Evolutionary conservation across 2,329 filamentous ascomycete genomes (phyloP).

Genomic region (Hymenoscyphus albidus): DNA sequence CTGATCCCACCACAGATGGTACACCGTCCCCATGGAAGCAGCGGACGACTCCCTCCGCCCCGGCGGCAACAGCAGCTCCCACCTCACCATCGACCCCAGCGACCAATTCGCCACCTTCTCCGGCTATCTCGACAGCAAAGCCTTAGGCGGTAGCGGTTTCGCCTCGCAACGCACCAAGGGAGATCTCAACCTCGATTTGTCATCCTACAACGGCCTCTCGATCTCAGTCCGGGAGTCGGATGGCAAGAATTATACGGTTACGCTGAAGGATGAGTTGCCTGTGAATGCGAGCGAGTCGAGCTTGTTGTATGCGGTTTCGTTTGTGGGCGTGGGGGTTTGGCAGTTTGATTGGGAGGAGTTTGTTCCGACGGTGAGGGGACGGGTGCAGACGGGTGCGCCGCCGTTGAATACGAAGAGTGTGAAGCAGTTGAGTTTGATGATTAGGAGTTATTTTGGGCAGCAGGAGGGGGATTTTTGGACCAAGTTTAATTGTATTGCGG

Average conservation of each 20-base stretch:
- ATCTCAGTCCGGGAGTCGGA: not conserved
- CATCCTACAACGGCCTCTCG: not conserved
- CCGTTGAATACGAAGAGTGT: not conserved
- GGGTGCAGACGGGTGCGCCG: not conserved
- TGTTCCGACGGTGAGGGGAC: not conserved
- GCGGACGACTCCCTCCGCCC: not conserved
- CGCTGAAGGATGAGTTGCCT: not conserved
- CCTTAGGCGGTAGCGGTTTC: not conserved
- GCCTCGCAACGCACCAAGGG: not conserved
- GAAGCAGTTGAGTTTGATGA: not conserved
- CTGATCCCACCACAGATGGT: not conserved
- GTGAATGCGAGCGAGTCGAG: not conserved
- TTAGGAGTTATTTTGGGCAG: not conserved
- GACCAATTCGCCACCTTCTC: not conserved
- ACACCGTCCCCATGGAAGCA: not conserved
- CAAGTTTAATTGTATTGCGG: not conserved
- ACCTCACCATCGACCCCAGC: not conserved
- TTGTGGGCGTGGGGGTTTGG: not conserved
- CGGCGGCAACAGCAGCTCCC: not conserved
- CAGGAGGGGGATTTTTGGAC: not conserved
- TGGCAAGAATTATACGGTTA: not conserved
- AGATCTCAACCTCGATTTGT: not conserved
- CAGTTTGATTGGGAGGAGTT: not conserved
- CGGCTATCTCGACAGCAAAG: not conserved
- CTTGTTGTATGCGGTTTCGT: not conserved